Percentiles rank a stretch among this genome's conserved stretches.
Conservation (phyloP, 148 eudicot species). For the Silene conica region DNA sequence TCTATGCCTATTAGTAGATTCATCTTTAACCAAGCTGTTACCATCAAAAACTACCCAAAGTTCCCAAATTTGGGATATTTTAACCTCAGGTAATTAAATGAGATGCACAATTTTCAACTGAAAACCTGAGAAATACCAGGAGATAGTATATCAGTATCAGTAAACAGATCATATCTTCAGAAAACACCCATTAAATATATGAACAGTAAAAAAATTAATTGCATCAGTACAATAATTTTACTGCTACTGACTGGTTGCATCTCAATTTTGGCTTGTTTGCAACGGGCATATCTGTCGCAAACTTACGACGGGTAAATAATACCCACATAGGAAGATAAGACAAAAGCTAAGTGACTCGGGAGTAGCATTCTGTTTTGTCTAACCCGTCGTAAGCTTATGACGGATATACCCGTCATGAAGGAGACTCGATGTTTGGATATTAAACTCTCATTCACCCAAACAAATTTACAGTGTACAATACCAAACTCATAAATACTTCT, state of each 20-base stretch:
- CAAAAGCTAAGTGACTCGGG: no score
- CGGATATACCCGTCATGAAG: no score
- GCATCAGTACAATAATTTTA: background rate
- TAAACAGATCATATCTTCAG: background rate
- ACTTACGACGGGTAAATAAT: no score
- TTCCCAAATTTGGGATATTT: constrained; percentile 10
- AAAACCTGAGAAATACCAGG: constrained; percentile 18
- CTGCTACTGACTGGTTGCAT: constrained; percentile 18
- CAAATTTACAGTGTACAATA: constrained; percentile 24
- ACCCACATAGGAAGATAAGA: no score
- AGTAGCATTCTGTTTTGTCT: no score
- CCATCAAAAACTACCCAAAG: constrained; percentile 2
- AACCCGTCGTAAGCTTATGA: no score
- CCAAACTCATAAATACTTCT: constrained; percentile 24
- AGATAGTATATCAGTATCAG: constrained; percentile 13
- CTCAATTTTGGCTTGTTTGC: constrained; percentile 9
- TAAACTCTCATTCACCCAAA: constrained; percentile 17
- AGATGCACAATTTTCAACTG: background rate
- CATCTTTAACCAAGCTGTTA: constrained; percentile 1
- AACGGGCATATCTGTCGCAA: no score
- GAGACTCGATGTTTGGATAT: background rate
- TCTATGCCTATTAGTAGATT: background rate
- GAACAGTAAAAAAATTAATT: background rate
- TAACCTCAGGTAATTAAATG: constrained; percentile 11
- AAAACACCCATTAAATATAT: background rate